Percentiles rank a stretch among this genome's conserved stretches.
These are phyloP conservation scores for Penicillium sp. DNA, from an alignment of 2,329 filamentous ascomycete species.

Conservation along the genomic window DNA sequence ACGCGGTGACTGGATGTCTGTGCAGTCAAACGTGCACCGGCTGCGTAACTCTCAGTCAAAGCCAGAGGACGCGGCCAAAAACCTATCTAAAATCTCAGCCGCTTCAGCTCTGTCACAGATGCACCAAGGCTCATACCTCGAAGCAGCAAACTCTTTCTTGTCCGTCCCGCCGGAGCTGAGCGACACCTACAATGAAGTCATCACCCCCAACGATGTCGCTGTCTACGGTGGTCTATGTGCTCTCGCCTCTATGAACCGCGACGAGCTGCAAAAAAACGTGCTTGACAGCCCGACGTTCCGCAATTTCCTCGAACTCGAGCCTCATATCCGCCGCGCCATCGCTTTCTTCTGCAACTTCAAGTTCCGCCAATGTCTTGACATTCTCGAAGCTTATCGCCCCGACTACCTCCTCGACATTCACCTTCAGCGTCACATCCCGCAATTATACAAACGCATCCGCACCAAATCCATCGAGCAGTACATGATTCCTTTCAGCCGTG, in stretches of 20 bases:
- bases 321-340: constrained; percentile 89
- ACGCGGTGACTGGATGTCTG: constrained; percentile 72
- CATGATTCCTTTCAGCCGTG: constrained; percentile 83
- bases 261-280: constrained; percentile 70
- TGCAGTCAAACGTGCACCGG: constrained; percentile 61
- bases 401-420: constrained; percentile 93
- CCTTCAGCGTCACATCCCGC: constrained; percentile 69
- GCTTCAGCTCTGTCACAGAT: constrained; percentile 64
- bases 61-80: constrained; percentile 58
- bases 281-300: constrained; percentile 81
- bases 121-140: constrained; percentile 55
- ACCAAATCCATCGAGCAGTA: constrained; percentile 93
- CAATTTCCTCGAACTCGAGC: constrained; percentile 85
- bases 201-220: constrained; percentile 83
- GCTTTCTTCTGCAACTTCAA: constrained; percentile 85
- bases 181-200: constrained; percentile 66
- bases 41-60: constrained; percentile 55
- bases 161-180: constrained; percentile 58
- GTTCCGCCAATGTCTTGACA: constrained; percentile 79
- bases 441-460: constrained; percentile 72
- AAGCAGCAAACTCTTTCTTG: constrained; percentile 73
- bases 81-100: constrained; percentile 64
- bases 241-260: constrained; percentile 82
- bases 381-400: constrained; percentile 74
- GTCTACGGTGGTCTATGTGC: constrained; percentile 89